phyloP scores from a whole-genome alignment of 1,139 yeast genomes.

The Saccharomycopsis hybrid region DNA sequence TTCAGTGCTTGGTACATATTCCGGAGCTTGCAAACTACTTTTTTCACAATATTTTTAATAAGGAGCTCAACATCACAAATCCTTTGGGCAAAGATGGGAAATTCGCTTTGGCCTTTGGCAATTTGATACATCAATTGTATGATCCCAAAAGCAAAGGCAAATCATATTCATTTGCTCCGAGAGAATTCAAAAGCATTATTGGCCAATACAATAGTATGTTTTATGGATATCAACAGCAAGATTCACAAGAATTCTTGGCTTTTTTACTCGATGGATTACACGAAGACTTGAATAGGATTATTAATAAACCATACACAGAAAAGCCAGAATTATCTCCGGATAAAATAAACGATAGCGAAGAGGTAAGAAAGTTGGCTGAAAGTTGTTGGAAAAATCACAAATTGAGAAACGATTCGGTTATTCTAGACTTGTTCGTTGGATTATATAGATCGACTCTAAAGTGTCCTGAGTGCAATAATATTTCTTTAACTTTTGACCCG shows the following conservation, averaged over 20 bases:
- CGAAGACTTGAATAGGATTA: constrained; percentile 83
- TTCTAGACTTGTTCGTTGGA: constrained; percentile 84
- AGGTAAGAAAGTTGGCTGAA: constrained; percentile 56
- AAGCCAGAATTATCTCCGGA: constrained; percentile 75
- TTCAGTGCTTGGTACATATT: constrained; percentile 82
- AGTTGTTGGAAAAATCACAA: constrained; percentile 80
- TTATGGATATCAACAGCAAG: constrained; percentile 88
- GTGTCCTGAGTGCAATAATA: constrained; percentile 78
- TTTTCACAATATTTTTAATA: constrained; percentile 48
- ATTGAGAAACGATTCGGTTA: constrained; percentile 76
- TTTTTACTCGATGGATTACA: constrained; percentile 88
- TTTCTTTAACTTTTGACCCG: constrained; percentile 91
- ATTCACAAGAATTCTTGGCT: constrained; percentile 90
- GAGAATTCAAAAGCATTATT: constrained; percentile 70
- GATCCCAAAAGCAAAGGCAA: constrained; percentile 27
- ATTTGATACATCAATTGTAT: constrained; percentile 55
- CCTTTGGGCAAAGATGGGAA: constrained; percentile 84
- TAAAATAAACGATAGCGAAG: constrained; percentile 44
- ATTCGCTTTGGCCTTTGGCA: constrained; percentile 70
- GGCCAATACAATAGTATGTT: constrained; percentile 80
- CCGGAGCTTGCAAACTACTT: constrained; percentile 82
- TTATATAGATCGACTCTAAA: constrained; percentile 81
- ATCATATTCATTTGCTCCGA: constrained; percentile 46
- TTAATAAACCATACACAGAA: constrained; percentile 78
- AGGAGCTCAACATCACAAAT: constrained; percentile 67